phyloP scores from a whole-genome alignment of 2,329 filamentous ascomycete genomes.

The Gliomastix tumulicola region DNA sequence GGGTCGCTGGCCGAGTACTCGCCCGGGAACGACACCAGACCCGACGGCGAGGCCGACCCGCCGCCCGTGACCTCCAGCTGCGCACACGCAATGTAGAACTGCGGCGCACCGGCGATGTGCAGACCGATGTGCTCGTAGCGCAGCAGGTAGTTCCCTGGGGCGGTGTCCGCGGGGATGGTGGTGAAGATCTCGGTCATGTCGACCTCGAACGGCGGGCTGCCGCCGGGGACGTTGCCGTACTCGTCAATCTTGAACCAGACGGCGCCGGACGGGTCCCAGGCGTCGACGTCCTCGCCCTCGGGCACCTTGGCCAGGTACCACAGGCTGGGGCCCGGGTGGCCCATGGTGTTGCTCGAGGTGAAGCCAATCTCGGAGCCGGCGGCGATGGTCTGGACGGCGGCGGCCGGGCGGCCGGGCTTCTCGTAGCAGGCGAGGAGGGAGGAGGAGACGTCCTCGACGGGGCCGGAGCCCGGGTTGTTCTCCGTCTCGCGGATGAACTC shows the following conservation, averaged over 20 bases:
- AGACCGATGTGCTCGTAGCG: conserved; percentile 34
- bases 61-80: conserved; percentile 16
- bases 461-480: conserved; percentile 23
- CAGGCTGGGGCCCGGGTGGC: conserved; percentile 28
- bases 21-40: conserved; percentile 28
- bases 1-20: conserved; percentile 25
- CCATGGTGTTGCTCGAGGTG: conserved; percentile 24
- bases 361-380: conserved; percentile 31
- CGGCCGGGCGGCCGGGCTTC: conserved; percentile 8
- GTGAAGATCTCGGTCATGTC: conserved; percentile 36
- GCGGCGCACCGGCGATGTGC: conserved; percentile 22
- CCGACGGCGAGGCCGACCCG: conserved; percentile 17
- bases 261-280: conserved; percentile 21
- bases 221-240: conserved; percentile 12
- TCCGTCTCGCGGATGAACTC: conserved; percentile 21
- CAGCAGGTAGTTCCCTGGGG: conserved; percentile 32
- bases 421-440: conserved; percentile 25
- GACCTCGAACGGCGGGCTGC: conserved; percentile 47
- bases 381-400: conserved; percentile 18
- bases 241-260: conserved; percentile 31
- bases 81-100: conserved; percentile 16
- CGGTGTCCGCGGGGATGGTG: conserved; percentile 26
- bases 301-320: conserved; percentile 29
- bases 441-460: conserved; percentile 19
- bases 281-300: conserved; percentile 18